Base-by-base conservation (phyloP, 805 yeast species). In the Hemisphaericaspora nanyangensis region DNA sequence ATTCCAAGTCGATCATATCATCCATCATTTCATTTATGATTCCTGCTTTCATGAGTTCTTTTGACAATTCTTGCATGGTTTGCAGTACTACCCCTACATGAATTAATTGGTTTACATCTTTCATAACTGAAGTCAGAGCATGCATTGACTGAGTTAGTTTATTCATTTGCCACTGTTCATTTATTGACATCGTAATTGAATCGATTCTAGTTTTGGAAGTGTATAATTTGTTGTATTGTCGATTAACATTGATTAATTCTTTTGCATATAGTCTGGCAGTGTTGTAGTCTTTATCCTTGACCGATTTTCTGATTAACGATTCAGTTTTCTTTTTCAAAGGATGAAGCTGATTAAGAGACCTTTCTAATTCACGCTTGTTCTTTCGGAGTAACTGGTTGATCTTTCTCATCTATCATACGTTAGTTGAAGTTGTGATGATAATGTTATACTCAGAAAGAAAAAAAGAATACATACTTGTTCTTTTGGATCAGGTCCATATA, bases 401-500 rank as follows among this genome's bases (percentile, higher is more conserved):
- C 49, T 79, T 83, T 40, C 93, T 66, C 72, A 77, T 80, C 78
- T 66, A 43, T 1, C 16, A 29, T 17, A 26, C 7, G 34, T 12
- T 35, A n/a, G 29, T n/a, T n/a, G 16, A 12, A 6, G 13, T 29
- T 7, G 27, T 26, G 16, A 32, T 20, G 10, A 17, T n/a, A 29
- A 20, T 31, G 29, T 27, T 16, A 4, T 20, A 10, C 5, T 30
- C 6, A 29, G 6, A 13, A 29, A 24, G 22, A 7, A 17, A 30
- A 5, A 7, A 10, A 8, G 2, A 35, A n/a, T 10, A 67, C 77
- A 35, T 60, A 73, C 81, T 53, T 84, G 95, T 53, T 87, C 98
- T 54, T 83, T 82, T 30, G 97, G 96, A 56, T 90, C 96, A 0
- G 98, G 97, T 0, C 99, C 99, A 84, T 95, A 91, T 28, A 91